These are phyloP conservation scores for Corrigiola litoralis DNA, from an alignment of 179 eudicot species.

Conservation along the genomic window DNA sequence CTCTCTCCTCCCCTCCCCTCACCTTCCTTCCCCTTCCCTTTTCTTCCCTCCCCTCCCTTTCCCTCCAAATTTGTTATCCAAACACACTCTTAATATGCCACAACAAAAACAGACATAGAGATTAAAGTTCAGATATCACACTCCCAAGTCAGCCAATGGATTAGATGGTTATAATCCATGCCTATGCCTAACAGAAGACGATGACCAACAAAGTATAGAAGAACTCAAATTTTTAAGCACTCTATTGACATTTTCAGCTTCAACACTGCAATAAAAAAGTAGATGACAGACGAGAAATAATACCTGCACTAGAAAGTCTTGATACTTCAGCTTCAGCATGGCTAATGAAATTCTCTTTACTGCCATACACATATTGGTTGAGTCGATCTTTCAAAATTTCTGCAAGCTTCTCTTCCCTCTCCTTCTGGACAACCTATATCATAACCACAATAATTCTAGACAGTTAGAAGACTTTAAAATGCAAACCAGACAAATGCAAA, in stretches of 20 bases:
- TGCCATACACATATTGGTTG: conserved; percentile 43
- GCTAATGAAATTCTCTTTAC: conserved; percentile 39
- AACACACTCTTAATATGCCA: too few relatives aligned
- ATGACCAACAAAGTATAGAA: too few relatives aligned
- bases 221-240: neutral
- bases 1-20: too few relatives aligned
- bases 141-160: neutral
- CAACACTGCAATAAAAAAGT: neutral
- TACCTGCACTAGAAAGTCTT: conserved; percentile 54
- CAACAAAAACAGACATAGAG: neutral
- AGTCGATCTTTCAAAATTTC: conserved; percentile 40
- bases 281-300: neutral
- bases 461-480: neutral
- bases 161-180: neutral
- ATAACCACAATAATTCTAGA: conserved; percentile 10
- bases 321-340: conserved; percentile 50
- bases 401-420: conserved; percentile 50
- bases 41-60: too few relatives aligned
- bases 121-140: neutral
- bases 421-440: conserved; percentile 45
- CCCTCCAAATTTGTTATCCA: too few relatives aligned
- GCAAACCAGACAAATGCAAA: conserved; percentile 2
- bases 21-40: too few relatives aligned
- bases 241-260: neutral
- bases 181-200: neutral